Base-by-base conservation (phyloP, 495 filamentous ascomycete species). In the Penicillium malachiteum region DNA sequence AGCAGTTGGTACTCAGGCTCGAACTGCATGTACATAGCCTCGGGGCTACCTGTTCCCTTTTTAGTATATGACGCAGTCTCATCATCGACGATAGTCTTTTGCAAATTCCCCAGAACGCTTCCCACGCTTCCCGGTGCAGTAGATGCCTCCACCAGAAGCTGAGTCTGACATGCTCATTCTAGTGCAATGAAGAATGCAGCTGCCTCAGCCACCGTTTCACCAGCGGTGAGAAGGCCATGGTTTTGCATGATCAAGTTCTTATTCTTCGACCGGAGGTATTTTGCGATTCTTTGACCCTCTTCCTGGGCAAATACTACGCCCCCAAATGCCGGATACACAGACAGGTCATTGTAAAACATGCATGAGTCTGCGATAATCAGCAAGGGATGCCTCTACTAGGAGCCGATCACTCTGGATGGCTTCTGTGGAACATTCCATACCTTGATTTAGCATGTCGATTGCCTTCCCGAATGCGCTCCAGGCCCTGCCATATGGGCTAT, bases 151-250 rank as follows among this genome's bases (percentile, higher is more conserved):
- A 77, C 81, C 7, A 85, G 66, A 13, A 86, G 60, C 63, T 87
- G 83, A 18, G 79, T 77, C 37, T 85, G 81, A 60, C 83, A 85
- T 2, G 76, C 79, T 59, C 77, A 75, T 57, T 87, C 84, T 4
- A 87, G 64, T 47, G 74, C 78, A 26, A 85, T 70, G 59, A 87
- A 85, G 75, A 81, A 83, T 54, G 81, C 81, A 10, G 81, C 83
- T 6, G 82, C 83, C 48, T 82, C 82, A 45, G 80, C 83, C 3
- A 85, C 73, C 32, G 71, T 82, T 10, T 70, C 57, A 3, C 84
- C 81, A 5, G 77, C 72, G 7, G 81, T 85, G 6, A 84, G 59
- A 8, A 84, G 61, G 0, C 83, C 82, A 64, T 87, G 47, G 13
- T 85, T 85, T 66, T 84, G 82, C 40, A 85, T 62, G 6, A 87